These are phyloP conservation scores for Aspergillus spinulosporus DNA, from an alignment of 2,329 filamentous ascomycete species.

Conservation along the genomic window DNA sequence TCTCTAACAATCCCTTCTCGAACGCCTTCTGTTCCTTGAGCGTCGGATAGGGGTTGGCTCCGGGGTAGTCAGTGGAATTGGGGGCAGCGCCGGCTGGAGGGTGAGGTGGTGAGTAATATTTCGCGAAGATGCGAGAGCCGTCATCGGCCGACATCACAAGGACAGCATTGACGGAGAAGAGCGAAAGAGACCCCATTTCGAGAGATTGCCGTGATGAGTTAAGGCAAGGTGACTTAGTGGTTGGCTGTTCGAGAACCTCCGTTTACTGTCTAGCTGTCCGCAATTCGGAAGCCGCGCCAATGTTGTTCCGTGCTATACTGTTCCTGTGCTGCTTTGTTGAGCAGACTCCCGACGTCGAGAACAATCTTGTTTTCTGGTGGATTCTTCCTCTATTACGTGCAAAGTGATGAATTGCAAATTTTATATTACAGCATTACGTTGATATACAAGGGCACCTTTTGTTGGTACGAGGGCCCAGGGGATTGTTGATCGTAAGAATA, in stretches of 20 bases:
- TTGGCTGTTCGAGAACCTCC: slow-evolving; percentile 7
- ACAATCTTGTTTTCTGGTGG: neutral
- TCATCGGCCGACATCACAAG: slow-evolving; percentile 82
- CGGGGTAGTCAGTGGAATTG: slow-evolving; percentile 59
- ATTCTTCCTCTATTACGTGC: neutral
- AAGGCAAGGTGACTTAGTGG: slow-evolving; percentile 10
- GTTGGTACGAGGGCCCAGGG: neutral
- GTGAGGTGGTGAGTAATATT: slow-evolving; percentile 81
- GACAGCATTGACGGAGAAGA: slow-evolving; percentile 75
- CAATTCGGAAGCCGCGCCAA: slow-evolving; percentile 25
- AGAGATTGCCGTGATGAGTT: slow-evolving; percentile 14
- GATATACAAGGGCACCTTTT: neutral
- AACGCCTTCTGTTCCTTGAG: slow-evolving; percentile 94
- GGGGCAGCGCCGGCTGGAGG: slow-evolving; percentile 59
- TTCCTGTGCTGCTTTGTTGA: neutral
- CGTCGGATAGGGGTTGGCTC: slow-evolving; percentile 77
- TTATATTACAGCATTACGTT: neutral
- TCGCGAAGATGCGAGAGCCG: slow-evolving; percentile 85
- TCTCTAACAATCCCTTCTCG: slow-evolving; percentile 91
- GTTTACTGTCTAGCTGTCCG: slow-evolving; percentile 28
- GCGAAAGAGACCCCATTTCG: slow-evolving; percentile 72
- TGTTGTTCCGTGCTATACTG: slow-evolving; percentile 28
- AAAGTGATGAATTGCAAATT: neutral
- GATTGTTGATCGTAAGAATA: slow-evolving; percentile 2
- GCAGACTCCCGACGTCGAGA: neutral